A percentile compares a stretch with the other conserved stretches of the same genome.
Conservation (phyloP, 2,329 filamentous ascomycete genomes). For the Dendryphion nanum region DNA sequence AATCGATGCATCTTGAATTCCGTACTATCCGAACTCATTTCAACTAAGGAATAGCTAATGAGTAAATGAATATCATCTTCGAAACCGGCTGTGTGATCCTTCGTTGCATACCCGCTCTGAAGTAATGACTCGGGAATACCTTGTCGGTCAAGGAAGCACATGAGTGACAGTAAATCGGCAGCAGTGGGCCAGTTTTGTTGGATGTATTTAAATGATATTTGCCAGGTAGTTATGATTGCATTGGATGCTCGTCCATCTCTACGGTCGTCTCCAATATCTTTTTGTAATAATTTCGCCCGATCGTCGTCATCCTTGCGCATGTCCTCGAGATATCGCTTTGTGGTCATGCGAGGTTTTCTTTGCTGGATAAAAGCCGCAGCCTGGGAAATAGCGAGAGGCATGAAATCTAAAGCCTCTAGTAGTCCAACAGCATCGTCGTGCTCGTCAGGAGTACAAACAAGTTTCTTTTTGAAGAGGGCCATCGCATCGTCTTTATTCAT, state of each 20-base stretch:
- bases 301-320: slow-evolving; percentile 35
- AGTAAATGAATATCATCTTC: slow-evolving; percentile 6
- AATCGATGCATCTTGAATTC: slow-evolving; percentile 20
- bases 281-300: slow-evolving; percentile 11
- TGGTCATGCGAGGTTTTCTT: slow-evolving; percentile 4
- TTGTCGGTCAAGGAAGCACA: slow-evolving; percentile 47
- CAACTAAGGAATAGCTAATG: slow-evolving; percentile 12
- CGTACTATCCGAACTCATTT: slow-evolving; percentile 1
- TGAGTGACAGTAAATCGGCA: slow-evolving; percentile 44
- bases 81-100: neutral
- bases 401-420: slow-evolving; percentile 4
- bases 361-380: slow-evolving; percentile 29
- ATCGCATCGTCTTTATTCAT: slow-evolving; percentile 8
- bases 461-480: slow-evolving; percentile 5
- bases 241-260: slow-evolving; percentile 31
- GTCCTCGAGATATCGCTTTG: slow-evolving; percentile 35
- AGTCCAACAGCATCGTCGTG: slow-evolving; percentile 2
- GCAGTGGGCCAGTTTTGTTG: slow-evolving; percentile 24
- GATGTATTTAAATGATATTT: slow-evolving; percentile 30
- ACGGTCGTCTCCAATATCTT: slow-evolving; percentile 11
- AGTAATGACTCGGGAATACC: slow-evolving; percentile 33
- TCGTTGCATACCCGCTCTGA: neutral
- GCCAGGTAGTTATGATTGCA: slow-evolving; percentile 37
- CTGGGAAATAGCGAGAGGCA: slow-evolving; percentile 35
- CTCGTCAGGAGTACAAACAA: neutral